Evolutionary conservation across 2,329 filamentous ascomycete genomes (phyloP).

Genomic region (Aspergillus sergii): DNA sequence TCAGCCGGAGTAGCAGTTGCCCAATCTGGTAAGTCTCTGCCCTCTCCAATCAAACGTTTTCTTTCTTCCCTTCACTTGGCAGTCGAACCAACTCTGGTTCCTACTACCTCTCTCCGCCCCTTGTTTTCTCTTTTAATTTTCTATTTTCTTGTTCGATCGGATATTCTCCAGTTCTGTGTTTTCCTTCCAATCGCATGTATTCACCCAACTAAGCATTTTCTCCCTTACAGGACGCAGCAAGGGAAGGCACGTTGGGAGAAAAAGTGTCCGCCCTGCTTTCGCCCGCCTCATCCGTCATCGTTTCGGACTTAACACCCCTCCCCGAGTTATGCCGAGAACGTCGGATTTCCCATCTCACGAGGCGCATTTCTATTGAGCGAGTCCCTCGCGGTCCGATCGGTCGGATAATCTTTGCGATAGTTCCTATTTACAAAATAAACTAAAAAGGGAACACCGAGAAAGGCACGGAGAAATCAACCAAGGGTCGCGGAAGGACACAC

Average conservation of each 20-base stretch:
- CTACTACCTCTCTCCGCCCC: neutral
- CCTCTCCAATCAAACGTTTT: conserved; percentile 9
- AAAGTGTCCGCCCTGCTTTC: conserved; percentile 8
- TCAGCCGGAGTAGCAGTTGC: conserved; percentile 1
- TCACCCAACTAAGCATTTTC: neutral
- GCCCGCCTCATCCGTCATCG: conserved; percentile 9
- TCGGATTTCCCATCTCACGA: conserved; percentile 17
- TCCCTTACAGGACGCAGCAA: conserved; percentile 5
- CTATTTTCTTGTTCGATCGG: neutral
- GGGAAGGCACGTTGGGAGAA: conserved; percentile 4
- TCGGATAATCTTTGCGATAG: conserved; percentile 8
- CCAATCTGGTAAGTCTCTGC: conserved; percentile 8
- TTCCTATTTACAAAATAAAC: neutral
- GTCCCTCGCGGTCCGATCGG: conserved; percentile 16
- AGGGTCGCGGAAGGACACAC: conserved; percentile 5
- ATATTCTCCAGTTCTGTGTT: neutral
- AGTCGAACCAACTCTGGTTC: conserved; percentile 5
- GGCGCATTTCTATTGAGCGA: conserved; percentile 29
- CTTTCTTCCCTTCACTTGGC: conserved; percentile 11
- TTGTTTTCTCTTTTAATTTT: neutral
- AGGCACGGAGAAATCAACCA: neutral
- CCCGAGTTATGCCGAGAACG: conserved; percentile 12
- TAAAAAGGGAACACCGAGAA: neutral
- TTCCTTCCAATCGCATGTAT: neutral
- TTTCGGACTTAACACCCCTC: conserved; percentile 4